These are phyloP conservation scores for Fusarium nodosum DNA, from an alignment of 2,329 filamentous ascomycete genomes.

Conservation along the genomic window DNA sequence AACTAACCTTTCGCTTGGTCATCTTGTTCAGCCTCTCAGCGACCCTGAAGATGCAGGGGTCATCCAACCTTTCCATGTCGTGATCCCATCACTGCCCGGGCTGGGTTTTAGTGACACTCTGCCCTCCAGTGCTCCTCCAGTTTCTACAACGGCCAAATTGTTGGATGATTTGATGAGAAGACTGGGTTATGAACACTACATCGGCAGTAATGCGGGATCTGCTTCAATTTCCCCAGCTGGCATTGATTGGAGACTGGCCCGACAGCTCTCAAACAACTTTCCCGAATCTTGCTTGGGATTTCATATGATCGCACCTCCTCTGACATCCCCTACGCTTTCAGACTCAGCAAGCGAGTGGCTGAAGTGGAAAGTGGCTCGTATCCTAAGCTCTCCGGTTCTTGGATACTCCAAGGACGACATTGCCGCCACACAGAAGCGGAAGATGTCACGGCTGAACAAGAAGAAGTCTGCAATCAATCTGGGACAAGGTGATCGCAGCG, in stretches of 20 bases:
- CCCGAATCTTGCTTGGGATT: slow-evolving; percentile 68
- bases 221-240: slow-evolving; percentile 60
- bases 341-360: slow-evolving; percentile 63
- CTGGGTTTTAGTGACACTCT: slow-evolving; percentile 76
- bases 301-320: slow-evolving; percentile 71
- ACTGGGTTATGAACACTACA: slow-evolving; percentile 70
- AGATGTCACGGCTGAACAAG: slow-evolving; percentile 21
- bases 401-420: slow-evolving; percentile 70
- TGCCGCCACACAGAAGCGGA: slow-evolving; percentile 53
- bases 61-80: slow-evolving; percentile 72
- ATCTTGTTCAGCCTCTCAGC: slow-evolving; percentile 67
- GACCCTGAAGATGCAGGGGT: slow-evolving; percentile 62
- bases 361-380: slow-evolving; percentile 68
- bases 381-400: slow-evolving; percentile 63
- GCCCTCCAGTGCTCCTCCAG: slow-evolving; percentile 62
- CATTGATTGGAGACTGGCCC: slow-evolving; percentile 66
- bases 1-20: slow-evolving; percentile 71
- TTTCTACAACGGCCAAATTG: slow-evolving; percentile 66
- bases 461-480: slow-evolving; percentile 40
- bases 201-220: slow-evolving; percentile 68
- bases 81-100: slow-evolving; percentile 75
- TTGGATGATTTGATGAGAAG: slow-evolving; percentile 72
- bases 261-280: slow-evolving; percentile 63
- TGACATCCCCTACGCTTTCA: slow-evolving; percentile 63
- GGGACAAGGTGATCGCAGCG: slow-evolving; percentile 50